These are phyloP conservation scores for Aspergillus tamarii DNA, from an alignment of 2,329 filamentous ascomycete species.

Conservation along the genomic window DNA sequence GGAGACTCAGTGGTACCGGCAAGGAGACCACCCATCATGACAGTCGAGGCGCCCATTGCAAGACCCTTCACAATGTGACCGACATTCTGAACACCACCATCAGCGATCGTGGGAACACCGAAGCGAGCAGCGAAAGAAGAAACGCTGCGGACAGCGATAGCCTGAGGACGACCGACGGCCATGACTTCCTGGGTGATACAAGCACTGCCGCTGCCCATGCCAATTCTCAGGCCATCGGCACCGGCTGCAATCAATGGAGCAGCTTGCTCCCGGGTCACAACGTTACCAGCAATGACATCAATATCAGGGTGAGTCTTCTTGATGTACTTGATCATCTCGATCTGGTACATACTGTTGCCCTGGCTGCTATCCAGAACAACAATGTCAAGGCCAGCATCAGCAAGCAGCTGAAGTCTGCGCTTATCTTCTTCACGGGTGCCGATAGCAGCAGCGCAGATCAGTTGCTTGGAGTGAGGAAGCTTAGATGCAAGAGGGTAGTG, in stretches of 20 bases:
- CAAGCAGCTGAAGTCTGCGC: conserved; percentile 78
- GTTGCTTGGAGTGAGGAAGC: conserved; percentile 94
- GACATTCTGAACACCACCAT: conserved; percentile 97
- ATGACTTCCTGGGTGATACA: conserved; percentile 99
- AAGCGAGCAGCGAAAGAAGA: conserved; percentile 87
- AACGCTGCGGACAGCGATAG: conserved; percentile 88
- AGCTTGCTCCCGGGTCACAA: conserved; percentile 96
- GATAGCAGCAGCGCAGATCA: conserved; percentile 92
- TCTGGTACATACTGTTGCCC: conserved; percentile 98
- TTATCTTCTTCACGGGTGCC: conserved; percentile 95
- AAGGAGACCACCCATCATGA: conserved; percentile 99
- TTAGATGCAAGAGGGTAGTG: conserved; percentile 97
- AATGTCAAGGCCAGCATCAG: conserved; percentile 93
- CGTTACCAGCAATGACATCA: conserved; percentile 97
- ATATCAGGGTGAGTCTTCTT: conserved; percentile 83
- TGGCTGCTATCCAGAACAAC: conserved; percentile 95
- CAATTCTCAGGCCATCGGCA: conserved; percentile 94
- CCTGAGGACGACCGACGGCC: conserved; percentile 96
- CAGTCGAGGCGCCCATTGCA: conserved; percentile 86
- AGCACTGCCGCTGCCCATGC: conserved; percentile 97
- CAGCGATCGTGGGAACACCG: conserved; percentile 95
- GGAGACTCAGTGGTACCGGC: conserved; percentile 97
- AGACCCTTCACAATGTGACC: conserved; percentile 99
- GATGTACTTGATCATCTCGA: conserved; percentile 96
- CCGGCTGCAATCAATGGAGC: conserved; percentile 89